Percentiles rank a stretch among this genome's conserved stretches.
phyloP scores from a whole-genome alignment of 1,284 basidiomycete genomes.

The Pseudozyma hubeiensis region DNA sequence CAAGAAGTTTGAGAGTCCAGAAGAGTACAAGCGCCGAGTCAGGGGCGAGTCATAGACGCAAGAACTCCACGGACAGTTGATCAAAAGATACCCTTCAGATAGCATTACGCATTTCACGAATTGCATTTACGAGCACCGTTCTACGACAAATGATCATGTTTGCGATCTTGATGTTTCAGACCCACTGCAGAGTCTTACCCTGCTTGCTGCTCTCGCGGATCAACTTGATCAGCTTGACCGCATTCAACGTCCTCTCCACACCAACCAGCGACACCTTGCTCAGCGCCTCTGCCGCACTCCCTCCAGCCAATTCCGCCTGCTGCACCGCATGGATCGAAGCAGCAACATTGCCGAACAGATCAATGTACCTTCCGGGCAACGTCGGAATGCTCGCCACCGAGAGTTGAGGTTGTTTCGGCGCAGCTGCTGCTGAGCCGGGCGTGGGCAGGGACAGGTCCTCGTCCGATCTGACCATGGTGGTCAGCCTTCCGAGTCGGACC shows the following conservation, averaged over 20 bases:
- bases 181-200: slow-evolving; percentile 50
- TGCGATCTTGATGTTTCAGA: not conserved
- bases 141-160: too few species aligned
- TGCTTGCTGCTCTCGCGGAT: slow-evolving; percentile 55
- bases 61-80: too few species aligned
- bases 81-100: not conserved
- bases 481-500: slow-evolving; percentile 56
- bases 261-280: slow-evolving; percentile 36
- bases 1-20: slow-evolving; percentile 57
- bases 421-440: slow-evolving; percentile 12
- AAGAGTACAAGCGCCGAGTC: slow-evolving; percentile 57
- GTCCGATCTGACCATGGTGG: slow-evolving; percentile 39
- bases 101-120: not conserved
- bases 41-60: slow-evolving; percentile 19
- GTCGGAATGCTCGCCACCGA: slow-evolving; percentile 58
- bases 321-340: slow-evolving; percentile 52
- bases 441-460: slow-evolving; percentile 35
- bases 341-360: slow-evolving; percentile 62
- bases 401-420: slow-evolving; percentile 56
- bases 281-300: slow-evolving; percentile 28
- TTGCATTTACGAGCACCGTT: not conserved
- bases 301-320: slow-evolving; percentile 29
- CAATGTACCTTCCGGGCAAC: slow-evolving; percentile 62
- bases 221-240: slow-evolving; percentile 57
- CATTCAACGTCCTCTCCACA: slow-evolving; percentile 49